Evolutionary conservation across 2,329 filamentous ascomycete genomes (phyloP), one percentile per base, ranked within the genome.

Genomic region (Scedosporium boydii): DNA sequence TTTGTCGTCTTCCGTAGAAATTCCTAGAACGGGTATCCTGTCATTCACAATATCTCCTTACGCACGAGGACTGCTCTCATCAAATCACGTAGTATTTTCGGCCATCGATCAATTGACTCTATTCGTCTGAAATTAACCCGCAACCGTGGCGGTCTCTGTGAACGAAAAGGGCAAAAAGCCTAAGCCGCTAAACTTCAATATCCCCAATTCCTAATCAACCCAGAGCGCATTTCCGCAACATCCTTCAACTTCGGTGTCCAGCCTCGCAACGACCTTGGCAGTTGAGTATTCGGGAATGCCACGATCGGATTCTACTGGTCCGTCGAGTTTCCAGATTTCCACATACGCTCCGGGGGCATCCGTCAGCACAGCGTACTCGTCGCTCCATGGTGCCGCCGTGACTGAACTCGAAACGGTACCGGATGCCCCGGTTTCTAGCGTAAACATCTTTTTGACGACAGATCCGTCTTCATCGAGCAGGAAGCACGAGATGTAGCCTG

Each of bases 161-260:
- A 38, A 38, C 9, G 10, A 38, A 38, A 12, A 38, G 34, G 4
- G 34, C 34, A 14, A 38, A 38, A 12, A 34, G 10, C 34, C 34
- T 4, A 3, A 4, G 10, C 34, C 34, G 10, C 10, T 3, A 38
- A 38, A 12, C 34, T 1, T 14, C 34, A 14, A 12, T 3, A 38
- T 12, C 12, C 6, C 46, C 46, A 18, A 51, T 56, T 26, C 7
- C 42, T 44, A 59, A 41, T 59, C 57, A 1, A 42, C 29, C 57
- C 57, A 59, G 4, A 59, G 38, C 6, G 57, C 57, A 59, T 59
- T 59, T 26, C 57, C 57, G 26, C 57, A 59, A n/a, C 57, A 59
- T 16, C 57, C 38, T 18, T 44, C 57, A 44, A 42, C 38, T n/a
- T 27, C 57, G 4, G 26, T 41, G 18, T 59, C 57, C 14, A 59